Base-by-base conservation (phyloP, 73 alveolate species). In the Blepharisma stoltei region DNA sequence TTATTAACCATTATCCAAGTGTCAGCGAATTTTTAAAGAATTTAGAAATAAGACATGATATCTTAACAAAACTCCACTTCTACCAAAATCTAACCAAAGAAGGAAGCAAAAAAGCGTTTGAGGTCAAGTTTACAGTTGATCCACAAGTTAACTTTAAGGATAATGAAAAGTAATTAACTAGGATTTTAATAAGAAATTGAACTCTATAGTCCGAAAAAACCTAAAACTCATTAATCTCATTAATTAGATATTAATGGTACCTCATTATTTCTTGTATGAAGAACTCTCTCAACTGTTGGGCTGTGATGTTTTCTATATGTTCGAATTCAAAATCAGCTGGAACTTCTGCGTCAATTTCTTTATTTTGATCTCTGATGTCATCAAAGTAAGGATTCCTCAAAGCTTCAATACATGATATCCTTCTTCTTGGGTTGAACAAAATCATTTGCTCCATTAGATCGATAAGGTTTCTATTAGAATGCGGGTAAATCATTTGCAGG, bases 341-440 rank as follows among this genome's bases (percentile, higher is more conserved):
- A 6, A 55, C 87, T 46, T 73, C 77, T 55, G 90, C 90, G 23
- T 60, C 73, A 18, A 45, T 54, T 68, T 83, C 90, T 67, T 78
- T 77, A 55, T 83, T 77, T 37, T 41, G 70, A 79, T 83, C 90
- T 50, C 90, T 77, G 41, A 83, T 83, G 44, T 70, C 54, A 48
- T 79, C 66, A 6, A 83, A 78, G 83, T 77, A 71, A 23, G 97
- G 97, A 80, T 95, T 96, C 54, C 78, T 78, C 5, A 95, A 82
- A 45, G 94, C 90, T 71, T 89, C 92, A 23, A 92, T 93, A 20
- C 89, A 84, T 41, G 97, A 80, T 7, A 93, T 79, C 78, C 98
- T 91, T 80, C 73, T 81, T 46, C 83, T 78, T 20, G 96, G 96
- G 68, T 91, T 90, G 87, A 93, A 88, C 68, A 81, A 69, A 41